phyloP scores from a whole-genome alignment of 306 rosid species.

The Trichosanthes cucumerina region DNA sequence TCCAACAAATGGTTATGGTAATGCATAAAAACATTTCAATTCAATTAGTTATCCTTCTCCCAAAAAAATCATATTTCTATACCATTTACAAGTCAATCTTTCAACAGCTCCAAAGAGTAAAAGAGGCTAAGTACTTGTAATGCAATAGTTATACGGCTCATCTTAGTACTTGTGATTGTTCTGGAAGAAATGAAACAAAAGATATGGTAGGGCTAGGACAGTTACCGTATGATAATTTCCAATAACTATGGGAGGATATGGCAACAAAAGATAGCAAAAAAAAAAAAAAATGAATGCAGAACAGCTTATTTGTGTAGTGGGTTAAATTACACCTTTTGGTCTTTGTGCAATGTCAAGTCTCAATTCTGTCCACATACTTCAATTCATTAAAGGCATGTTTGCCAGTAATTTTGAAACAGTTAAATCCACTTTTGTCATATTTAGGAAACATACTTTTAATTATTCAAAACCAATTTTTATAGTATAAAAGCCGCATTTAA shows the following conservation, averaged over 20 bases:
- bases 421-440: too few relatives aligned
- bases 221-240: not conserved
- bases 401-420: too few relatives aligned
- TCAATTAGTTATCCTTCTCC: not conserved
- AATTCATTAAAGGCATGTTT: too few relatives aligned
- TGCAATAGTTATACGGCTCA: not conserved
- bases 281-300: not conserved
- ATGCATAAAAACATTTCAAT: not conserved
- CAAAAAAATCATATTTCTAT: not conserved
- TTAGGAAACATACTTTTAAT: too few relatives aligned
- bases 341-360: not conserved
- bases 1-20: not conserved
- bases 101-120: not conserved
- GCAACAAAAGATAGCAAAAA: not conserved
- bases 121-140: not conserved
- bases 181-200: not conserved
- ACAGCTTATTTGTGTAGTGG: not conserved
- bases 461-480: too few relatives aligned
- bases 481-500: too few relatives aligned
- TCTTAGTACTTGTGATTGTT: not conserved
- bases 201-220: not conserved
- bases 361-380: not conserved
- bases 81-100: not conserved
- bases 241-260: not conserved
- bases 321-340: not conserved